A percentile compares a stretch with the other conserved stretches of the same genome.
Conservation (phyloP, 345 rosid genomes). For the Boechera retrofracta region DNA sequence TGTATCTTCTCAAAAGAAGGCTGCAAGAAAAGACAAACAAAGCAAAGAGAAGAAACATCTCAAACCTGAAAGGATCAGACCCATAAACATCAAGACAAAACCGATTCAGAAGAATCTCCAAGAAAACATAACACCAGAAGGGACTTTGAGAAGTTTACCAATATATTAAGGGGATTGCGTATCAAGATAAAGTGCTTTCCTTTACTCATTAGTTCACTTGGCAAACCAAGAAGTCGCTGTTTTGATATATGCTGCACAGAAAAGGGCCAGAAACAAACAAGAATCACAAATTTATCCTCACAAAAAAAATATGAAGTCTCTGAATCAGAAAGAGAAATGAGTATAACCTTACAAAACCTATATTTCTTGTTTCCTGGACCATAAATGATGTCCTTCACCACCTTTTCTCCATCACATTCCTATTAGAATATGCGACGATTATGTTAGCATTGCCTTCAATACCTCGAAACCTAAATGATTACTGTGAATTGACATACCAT, state of each 20-base stretch:
- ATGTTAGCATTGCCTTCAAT: background rate
- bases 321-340: conserved; percentile 15
- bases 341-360: conserved; percentile 79
- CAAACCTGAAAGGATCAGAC: background rate
- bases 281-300: background rate
- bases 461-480: background rate
- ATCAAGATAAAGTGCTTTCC: conserved; percentile 86
- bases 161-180: conserved; percentile 67
- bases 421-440: conserved; percentile 25
- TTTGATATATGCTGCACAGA: conserved; percentile 69
- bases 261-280: background rate
- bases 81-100: conserved; percentile 25
- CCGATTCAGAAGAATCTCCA: conserved; percentile 1
- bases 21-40: conserved; percentile 45
- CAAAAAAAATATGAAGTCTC: background rate
- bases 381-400: conserved; percentile 67
- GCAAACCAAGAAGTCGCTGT: conserved; percentile 65
- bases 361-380: conserved; percentile 73
- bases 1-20: conserved; percentile 72
- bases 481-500: conserved; percentile 49
- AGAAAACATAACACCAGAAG: background rate
- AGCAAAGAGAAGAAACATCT: conserved; percentile 10
- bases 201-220: conserved; percentile 68
- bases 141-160: conserved; percentile 54
- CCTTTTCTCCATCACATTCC: conserved; percentile 82